Conservation (phyloP, 2,329 filamentous ascomycete species). For the Hymenotorrendiella dingleyae region DNA sequence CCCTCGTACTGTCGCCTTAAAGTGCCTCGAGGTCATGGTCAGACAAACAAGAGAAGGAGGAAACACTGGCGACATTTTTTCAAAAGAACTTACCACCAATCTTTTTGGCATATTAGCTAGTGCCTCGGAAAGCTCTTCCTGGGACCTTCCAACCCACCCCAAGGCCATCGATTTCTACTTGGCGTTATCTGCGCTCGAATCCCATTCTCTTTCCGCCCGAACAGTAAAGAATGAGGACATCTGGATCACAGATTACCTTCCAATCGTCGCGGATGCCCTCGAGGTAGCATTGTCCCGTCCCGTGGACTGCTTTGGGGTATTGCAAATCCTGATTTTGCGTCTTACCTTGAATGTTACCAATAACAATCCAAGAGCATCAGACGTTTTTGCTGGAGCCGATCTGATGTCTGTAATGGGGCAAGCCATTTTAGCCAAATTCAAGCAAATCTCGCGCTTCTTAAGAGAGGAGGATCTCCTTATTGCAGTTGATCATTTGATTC, state of each 20-base stretch:
- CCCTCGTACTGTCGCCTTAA: conserved; percentile 57
- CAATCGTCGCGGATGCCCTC: conserved; percentile 44
- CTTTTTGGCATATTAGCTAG: conserved; percentile 40
- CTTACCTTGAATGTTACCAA: conserved; percentile 84
- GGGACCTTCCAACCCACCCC: conserved; percentile 19
- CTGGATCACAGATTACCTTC: conserved; percentile 46
- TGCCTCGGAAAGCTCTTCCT: conserved; percentile 20
- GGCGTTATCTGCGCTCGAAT: conserved; percentile 48
- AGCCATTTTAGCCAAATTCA: conserved; percentile 47
- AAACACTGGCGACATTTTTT: conserved; percentile 44
- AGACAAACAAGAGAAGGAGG: conserved; percentile 44
- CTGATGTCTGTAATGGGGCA: conserved; percentile 45
- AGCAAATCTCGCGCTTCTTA: conserved; percentile 41
- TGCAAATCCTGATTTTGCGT: conserved; percentile 42
- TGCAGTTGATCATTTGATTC: conserved; percentile 64
- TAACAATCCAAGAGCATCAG: conserved; percentile 64
- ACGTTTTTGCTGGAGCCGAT: conserved; percentile 57
- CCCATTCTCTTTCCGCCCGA: conserved; percentile 44
- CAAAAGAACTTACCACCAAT: conserved; percentile 40
- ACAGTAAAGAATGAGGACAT: conserved; percentile 36
- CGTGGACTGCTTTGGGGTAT: conserved; percentile 32
- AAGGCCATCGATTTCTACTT: conserved; percentile 34
- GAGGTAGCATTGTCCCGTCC: conserved; percentile 33
- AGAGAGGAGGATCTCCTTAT: conserved; percentile 43
- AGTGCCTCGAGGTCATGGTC: conserved; percentile 54